Percentiles rank a stretch among this genome's conserved stretches.
Conservation (phyloP, 768 basidiomycete species). For the Ramaria sp. region DNA sequence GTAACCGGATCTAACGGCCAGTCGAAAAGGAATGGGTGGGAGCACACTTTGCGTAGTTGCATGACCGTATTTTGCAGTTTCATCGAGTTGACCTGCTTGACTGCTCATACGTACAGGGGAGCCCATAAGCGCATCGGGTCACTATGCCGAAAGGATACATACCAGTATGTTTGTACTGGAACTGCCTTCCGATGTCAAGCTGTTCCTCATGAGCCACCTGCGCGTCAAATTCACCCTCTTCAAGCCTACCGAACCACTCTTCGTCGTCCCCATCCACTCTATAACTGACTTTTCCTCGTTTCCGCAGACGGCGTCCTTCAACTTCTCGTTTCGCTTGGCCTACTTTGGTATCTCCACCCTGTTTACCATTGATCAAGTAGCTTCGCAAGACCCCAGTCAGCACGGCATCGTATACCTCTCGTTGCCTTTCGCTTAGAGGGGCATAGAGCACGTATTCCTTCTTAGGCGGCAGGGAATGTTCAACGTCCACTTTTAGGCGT, state of each 20-base stretch:
- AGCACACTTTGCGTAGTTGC: constrained; percentile 95
- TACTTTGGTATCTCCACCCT: constrained; percentile 12
- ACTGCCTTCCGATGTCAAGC: constrained; percentile 43
- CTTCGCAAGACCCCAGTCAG: constrained; percentile 60
- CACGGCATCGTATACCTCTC: constrained; percentile 76
- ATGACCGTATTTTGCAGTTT: constrained; percentile 90
- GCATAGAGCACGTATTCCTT: constrained; percentile 94
- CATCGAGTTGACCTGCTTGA: constrained; percentile 84
- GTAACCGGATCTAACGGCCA: constrained; percentile 64
- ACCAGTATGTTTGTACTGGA: constrained; percentile 53
- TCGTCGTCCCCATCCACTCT: constrained; percentile 50
- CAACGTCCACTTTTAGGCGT: constrained; percentile 84
- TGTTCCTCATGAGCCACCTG: constrained; percentile 33
- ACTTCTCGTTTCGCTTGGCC: constrained; percentile 18
- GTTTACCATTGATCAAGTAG: constrained; percentile 29
- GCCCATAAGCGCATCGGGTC: neutral
- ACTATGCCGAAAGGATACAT: constrained; percentile 14
- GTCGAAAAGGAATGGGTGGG: constrained; percentile 85
- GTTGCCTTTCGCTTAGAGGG: constrained; percentile 72
- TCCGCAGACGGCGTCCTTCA: constrained; percentile 20
- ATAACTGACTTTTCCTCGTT: constrained; percentile 33
- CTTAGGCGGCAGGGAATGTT: constrained; percentile 71
- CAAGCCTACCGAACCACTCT: constrained; percentile 53
- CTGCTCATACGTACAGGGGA: constrained; percentile 27
- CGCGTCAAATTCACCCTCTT: constrained; percentile 23